Evolutionary conservation across 2,329 filamentous ascomycete genomes (phyloP).

Genomic region (Penicillium italicum): DNA sequence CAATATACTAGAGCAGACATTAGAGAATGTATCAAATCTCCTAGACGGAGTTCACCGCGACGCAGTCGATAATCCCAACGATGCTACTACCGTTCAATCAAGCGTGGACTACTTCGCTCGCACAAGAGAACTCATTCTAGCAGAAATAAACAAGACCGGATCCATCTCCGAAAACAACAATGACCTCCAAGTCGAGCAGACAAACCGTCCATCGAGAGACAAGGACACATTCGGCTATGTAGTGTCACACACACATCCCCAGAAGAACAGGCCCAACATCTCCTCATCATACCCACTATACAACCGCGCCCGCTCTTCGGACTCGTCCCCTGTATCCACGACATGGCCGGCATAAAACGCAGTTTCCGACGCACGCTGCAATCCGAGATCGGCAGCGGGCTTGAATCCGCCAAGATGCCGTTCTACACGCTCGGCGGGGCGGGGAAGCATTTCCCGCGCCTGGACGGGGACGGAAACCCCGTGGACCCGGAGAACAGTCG

Average conservation of each 20-base stretch:
- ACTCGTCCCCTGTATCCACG: conserved; percentile 25
- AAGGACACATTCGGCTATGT: conserved; percentile 16
- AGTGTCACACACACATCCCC: neutral
- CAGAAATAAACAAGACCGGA: conserved; percentile 13
- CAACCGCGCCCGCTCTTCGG: conserved; percentile 22
- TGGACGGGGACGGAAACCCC: conserved; percentile 37
- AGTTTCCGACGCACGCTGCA: conserved; percentile 14
- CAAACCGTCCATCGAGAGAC: neutral
- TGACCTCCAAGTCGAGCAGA: neutral
- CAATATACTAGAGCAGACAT: conserved; percentile 57
- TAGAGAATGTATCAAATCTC: conserved; percentile 20
- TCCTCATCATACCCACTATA: neutral
- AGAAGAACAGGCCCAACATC: neutral
- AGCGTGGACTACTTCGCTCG: conserved; percentile 3
- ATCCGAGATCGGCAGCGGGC: conserved; percentile 18
- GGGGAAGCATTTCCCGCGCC: conserved; percentile 60
- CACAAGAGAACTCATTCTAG: conserved; percentile 16
- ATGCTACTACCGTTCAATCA: neutral
- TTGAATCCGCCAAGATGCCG: conserved; percentile 22
- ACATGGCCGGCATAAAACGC: conserved; percentile 19
- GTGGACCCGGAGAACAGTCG: conserved; percentile 33
- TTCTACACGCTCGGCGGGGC: conserved; percentile 56
- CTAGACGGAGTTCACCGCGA: conserved; percentile 1
- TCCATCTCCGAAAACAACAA: neutral
- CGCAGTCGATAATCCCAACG: neutral